Evolutionary conservation across 2,329 filamentous ascomycete species (phyloP).

Genomic region (Acrocalymma vagum): DNA sequence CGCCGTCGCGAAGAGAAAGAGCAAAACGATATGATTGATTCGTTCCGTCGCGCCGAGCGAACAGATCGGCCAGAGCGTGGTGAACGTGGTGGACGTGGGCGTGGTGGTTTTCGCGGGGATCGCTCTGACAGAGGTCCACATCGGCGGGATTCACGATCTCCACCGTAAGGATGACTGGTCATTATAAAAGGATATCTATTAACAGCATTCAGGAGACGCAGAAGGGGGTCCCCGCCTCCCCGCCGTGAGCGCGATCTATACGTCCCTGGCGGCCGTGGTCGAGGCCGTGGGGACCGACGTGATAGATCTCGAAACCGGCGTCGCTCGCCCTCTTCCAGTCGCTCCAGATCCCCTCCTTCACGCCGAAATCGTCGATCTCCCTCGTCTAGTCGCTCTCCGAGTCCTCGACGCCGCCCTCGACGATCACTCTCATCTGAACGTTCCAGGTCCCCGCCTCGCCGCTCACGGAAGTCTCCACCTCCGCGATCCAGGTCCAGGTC

Average conservation of each 20-base stretch:
- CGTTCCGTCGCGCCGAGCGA: slow-evolving; percentile 71
- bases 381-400: slow-evolving; percentile 48
- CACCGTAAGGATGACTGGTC: slow-evolving; percentile 40
- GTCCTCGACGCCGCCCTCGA: slow-evolving; percentile 44
- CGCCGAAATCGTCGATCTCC: slow-evolving; percentile 36
- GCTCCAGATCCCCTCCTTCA: slow-evolving; percentile 33
- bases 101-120: slow-evolving; percentile 52
- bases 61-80: slow-evolving; percentile 37
- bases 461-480: slow-evolving; percentile 16
- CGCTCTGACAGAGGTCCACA: slow-evolving; percentile 58
- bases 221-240: slow-evolving; percentile 56
- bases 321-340: slow-evolving; percentile 42
- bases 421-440: slow-evolving; percentile 46
- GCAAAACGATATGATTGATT: slow-evolving; percentile 73
- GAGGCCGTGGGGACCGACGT: slow-evolving; percentile 46
- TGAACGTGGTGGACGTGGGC: slow-evolving; percentile 50
- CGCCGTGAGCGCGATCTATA: slow-evolving; percentile 66
- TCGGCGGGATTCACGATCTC: slow-evolving; percentile 61
- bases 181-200: slow-evolving; percentile 10
- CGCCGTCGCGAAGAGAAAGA: slow-evolving; percentile 70
- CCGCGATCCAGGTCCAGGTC: slow-evolving; percentile 28
- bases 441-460: slow-evolving; percentile 34
- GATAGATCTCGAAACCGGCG: slow-evolving; percentile 41
- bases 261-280: slow-evolving; percentile 56
- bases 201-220: slow-evolving; percentile 51